These are phyloP conservation scores for Penicillium bialowiezense DNA, from an alignment of 495 filamentous ascomycete genomes.

Conservation along the genomic window DNA sequence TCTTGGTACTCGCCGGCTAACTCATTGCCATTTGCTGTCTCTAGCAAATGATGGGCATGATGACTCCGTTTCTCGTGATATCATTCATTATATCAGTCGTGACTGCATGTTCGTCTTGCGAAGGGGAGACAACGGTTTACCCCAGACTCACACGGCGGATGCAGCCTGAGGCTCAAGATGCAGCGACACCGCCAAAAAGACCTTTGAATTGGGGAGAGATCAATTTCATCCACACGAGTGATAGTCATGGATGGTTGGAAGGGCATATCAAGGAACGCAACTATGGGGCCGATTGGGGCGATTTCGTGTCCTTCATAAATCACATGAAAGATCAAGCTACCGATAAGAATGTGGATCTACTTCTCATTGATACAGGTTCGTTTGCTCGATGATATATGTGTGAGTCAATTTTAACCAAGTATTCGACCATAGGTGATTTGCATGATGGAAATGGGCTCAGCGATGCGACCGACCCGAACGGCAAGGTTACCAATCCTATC, in stretches of 20 bases:
- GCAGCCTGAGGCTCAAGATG: conserved; percentile 33
- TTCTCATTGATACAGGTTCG: conserved; percentile 38
- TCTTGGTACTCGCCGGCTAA: too few species aligned
- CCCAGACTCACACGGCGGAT: conserved; percentile 10
- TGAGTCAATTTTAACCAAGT: background rate
- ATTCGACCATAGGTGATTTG: conserved; percentile 26
- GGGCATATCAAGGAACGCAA: conserved; percentile 44
- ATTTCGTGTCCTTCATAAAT: conserved; percentile 33
- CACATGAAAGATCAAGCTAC: conserved; percentile 36
- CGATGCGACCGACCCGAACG: conserved; percentile 37
- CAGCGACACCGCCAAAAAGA: conserved; percentile 29
- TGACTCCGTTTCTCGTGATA: too few species aligned
- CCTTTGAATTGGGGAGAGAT: conserved; percentile 45
- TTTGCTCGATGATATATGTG: background rate
- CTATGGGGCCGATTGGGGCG: conserved; percentile 43
- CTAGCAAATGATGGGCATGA: too few species aligned
- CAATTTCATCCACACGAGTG: conserved; percentile 47
- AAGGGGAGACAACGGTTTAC: background rate
- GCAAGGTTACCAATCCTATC: conserved; percentile 33
- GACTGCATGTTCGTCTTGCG: conserved; percentile 5
- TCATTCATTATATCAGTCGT: conserved; percentile 4
- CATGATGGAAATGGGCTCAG: conserved; percentile 42
- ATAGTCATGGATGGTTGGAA: conserved; percentile 48
- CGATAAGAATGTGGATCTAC: conserved; percentile 31
- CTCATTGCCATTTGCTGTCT: too few species aligned